Base-by-base conservation (phyloP, 169 alveolate genomes). In the Plasmodium falciparum region DNA sequence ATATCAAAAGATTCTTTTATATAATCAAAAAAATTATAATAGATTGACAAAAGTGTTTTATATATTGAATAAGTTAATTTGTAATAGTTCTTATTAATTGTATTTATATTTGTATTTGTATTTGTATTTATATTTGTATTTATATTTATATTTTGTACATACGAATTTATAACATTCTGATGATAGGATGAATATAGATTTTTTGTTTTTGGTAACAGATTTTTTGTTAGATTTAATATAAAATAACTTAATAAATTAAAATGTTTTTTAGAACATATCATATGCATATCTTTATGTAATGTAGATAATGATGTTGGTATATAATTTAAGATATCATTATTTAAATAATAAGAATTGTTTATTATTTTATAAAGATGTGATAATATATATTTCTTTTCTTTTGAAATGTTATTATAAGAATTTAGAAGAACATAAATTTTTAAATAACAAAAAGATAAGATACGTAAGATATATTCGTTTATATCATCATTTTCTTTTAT, bases 11-110 rank as follows among this genome's bases (percentile, higher is more conserved):
- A 15, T 15, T 15, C 45, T 15, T 70, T 70, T 6, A 70, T 70
- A 47, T n/a, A 15, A 20, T 70, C 62, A 70, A 70, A 47, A 15
- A 45, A 70, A n/a, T 47, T 70, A 17, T 8, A 24, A 70, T 45
- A 70, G 6, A 70, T 70, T 70, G 50, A 70, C 3, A 70, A 70
- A 17, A 45, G n/a, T 1, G 76, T 70, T 12, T 70, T 70, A 70
- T 45, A 45, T 20, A 70, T 70, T 8, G 43, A 9, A 6, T 70
- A 2, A 3, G 24, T 70, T 47, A 70, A 12, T 4, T 45, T 9
- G 17, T 43, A 39, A 13, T 22, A 45, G 22, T 49, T 70, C 7
- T 70, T 70, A 6, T 22, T 17, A 49, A 9, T 0, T 2, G 11
- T 9, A 70, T 17, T 17, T 70, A 2, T 15, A 45, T 17, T 5